These are phyloP conservation scores for Discostella stelligera DNA, from an alignment of 352 stramenopile genomes.

Conservation along the genomic window DNA sequence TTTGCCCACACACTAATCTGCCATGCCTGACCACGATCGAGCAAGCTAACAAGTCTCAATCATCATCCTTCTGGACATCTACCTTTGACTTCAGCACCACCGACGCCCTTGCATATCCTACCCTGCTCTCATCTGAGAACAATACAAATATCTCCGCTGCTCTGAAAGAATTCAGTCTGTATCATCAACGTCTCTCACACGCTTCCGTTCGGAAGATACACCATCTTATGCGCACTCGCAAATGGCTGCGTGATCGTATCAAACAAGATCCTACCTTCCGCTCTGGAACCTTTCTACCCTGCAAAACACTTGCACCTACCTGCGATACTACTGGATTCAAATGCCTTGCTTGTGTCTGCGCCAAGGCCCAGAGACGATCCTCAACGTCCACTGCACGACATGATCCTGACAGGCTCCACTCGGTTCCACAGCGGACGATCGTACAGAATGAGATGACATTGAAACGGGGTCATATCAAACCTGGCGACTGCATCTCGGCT, in stretches of 20 bases:
- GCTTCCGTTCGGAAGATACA: slow-evolving; percentile 29
- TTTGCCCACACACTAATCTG: background rate
- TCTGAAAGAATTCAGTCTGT: slow-evolving; percentile 52
- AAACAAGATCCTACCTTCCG: background rate
- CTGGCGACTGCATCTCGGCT: slow-evolving; percentile 35
- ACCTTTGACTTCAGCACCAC: slow-evolving; percentile 2
- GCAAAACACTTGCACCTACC: too few species aligned
- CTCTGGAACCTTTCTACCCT: slow-evolving; percentile 7
- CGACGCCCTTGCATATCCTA: slow-evolving; percentile 7
- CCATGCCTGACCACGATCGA: background rate
- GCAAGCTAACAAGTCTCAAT: background rate
- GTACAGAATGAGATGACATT: background rate
- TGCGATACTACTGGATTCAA: background rate
- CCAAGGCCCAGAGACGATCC: background rate
- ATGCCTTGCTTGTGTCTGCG: slow-evolving; percentile 14
- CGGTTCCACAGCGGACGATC: background rate
- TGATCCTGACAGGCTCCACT: background rate
- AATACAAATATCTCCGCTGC: slow-evolving; percentile 49
- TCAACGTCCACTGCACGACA: background rate
- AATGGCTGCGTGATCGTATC: background rate
- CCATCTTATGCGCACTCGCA: slow-evolving; percentile 14
- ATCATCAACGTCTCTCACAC: slow-evolving; percentile 52
- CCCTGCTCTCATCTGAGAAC: background rate
- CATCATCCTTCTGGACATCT: slow-evolving; percentile 1
- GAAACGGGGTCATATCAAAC: slow-evolving; percentile 1